phyloP scores from a whole-genome alignment of 176 grass and related monocot species.

The Carex pumila region DNA sequence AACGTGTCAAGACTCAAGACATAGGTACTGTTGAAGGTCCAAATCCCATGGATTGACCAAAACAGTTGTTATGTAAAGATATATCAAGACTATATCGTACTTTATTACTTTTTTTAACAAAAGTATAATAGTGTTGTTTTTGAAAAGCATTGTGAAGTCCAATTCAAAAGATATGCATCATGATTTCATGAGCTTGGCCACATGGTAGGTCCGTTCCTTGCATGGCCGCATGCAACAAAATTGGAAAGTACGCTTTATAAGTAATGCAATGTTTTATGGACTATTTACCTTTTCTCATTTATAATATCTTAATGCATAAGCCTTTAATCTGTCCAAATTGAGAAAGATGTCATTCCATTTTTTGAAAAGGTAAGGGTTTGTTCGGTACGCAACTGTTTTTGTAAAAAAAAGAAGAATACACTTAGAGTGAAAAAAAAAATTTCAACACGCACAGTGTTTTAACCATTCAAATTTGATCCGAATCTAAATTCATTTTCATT shows the following conservation, averaged over 20 bases:
- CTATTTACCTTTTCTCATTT: not conserved
- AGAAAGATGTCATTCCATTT: not conserved
- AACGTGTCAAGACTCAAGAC: not conserved
- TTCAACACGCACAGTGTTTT: too few species aligned
- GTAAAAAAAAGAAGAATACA: too few species aligned
- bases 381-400: too few species aligned
- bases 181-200: not conserved
- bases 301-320: not conserved
- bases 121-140: not conserved
- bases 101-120: not conserved
- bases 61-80: not conserved
- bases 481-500: too few species aligned
- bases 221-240: constrained; percentile 3
- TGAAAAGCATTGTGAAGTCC: not conserved
- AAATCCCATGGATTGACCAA: not conserved
- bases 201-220: not conserved
- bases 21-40: not conserved
- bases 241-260: constrained; percentile 2
- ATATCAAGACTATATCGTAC: not conserved
- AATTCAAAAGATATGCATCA: not conserved
- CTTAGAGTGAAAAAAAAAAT: too few species aligned
- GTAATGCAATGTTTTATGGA: not conserved
- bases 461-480: too few species aligned
- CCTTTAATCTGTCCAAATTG: not conserved
- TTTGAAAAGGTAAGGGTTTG: not conserved